Percentiles rank a stretch among this genome's conserved stretches.
Evolutionary conservation across 495 filamentous ascomycete genomes (phyloP).

Genomic region (Xylaria grammica): DNA sequence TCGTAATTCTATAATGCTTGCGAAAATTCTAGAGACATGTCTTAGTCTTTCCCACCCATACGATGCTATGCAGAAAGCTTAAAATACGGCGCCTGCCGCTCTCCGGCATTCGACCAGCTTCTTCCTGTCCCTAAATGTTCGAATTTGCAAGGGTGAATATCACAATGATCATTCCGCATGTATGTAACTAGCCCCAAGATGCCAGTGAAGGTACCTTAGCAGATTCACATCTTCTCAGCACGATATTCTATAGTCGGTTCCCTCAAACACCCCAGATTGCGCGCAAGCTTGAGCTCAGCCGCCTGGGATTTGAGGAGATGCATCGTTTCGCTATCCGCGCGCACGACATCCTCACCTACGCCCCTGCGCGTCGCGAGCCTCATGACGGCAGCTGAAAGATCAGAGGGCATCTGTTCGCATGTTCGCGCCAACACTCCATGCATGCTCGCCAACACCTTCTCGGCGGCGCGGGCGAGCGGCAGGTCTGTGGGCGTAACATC

Average conservation of each 20-base stretch:
- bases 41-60: background rate
- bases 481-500: slow-evolving; percentile 69
- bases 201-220: background rate
- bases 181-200: background rate
- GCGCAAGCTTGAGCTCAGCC: slow-evolving; percentile 78
- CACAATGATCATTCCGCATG: too few relatives aligned
- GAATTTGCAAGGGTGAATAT: background rate
- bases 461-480: slow-evolving; percentile 79
- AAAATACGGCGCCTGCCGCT: background rate
- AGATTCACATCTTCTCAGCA: slow-evolving; percentile 54
- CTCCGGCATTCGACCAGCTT: too few relatives aligned
- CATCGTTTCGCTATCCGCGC: slow-evolving; percentile 59
- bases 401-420: slow-evolving; percentile 60
- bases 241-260: slow-evolving; percentile 64
- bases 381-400: slow-evolving; percentile 38
- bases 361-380: slow-evolving; percentile 33
- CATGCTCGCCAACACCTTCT: slow-evolving; percentile 94
- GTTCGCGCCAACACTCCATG: slow-evolving; percentile 82
- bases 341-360: slow-evolving; percentile 41
- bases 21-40: background rate
- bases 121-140: background rate
- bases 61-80: background rate
- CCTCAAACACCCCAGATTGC: slow-evolving; percentile 68
- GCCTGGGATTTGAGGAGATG: slow-evolving; percentile 75
- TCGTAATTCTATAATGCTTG: too few relatives aligned